phyloP scores from a whole-genome alignment of 129 eudicot genomes.

The Pseudognaphalium luteoalbum region DNA sequence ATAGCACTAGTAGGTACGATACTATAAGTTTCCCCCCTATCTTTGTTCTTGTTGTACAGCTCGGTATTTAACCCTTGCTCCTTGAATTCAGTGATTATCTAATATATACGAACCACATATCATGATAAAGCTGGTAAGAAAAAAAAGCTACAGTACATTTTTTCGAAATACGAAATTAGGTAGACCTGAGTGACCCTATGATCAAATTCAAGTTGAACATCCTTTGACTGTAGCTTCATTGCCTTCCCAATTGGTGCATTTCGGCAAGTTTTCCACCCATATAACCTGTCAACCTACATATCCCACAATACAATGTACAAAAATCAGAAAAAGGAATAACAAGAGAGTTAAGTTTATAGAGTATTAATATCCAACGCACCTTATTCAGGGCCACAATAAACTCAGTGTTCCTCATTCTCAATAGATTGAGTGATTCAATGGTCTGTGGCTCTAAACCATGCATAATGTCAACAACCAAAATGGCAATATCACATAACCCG shows the following conservation, averaged over 20 bases:
- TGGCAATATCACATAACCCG: conserved; percentile 92
- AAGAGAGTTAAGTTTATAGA: conserved; percentile 3
- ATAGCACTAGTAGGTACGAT: conserved; percentile 96
- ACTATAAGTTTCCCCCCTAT: conserved; percentile 87
- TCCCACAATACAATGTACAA: conserved; percentile 2
- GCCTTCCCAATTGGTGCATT: conserved; percentile 92
- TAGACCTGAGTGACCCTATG: conserved; percentile 66
- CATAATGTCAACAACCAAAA: conserved; percentile 95
- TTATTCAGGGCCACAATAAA: conserved; percentile 92
- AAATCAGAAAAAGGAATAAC: conserved; percentile 11
- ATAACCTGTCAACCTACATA: conserved; percentile 80
- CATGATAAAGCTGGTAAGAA: conserved; percentile 13
- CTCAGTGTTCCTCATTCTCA: conserved; percentile 88
- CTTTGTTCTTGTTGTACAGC: conserved; percentile 84
- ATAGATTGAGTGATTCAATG: conserved; percentile 80
- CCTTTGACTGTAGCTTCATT: conserved; percentile 79
- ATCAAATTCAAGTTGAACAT: conserved; percentile 72
- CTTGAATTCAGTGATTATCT: conserved; percentile 84
- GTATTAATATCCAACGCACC: conserved; percentile 36
- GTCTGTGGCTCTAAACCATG: conserved; percentile 98
- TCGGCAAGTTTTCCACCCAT: conserved; percentile 84
- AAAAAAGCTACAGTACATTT: conserved; percentile 5
- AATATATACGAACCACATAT: conserved; percentile 17
- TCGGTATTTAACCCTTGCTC: conserved; percentile 95
- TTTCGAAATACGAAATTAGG: neutral